phyloP scores from a whole-genome alignment of 2,329 filamentous ascomycete genomes.

The Claviceps arundinis region DNA sequence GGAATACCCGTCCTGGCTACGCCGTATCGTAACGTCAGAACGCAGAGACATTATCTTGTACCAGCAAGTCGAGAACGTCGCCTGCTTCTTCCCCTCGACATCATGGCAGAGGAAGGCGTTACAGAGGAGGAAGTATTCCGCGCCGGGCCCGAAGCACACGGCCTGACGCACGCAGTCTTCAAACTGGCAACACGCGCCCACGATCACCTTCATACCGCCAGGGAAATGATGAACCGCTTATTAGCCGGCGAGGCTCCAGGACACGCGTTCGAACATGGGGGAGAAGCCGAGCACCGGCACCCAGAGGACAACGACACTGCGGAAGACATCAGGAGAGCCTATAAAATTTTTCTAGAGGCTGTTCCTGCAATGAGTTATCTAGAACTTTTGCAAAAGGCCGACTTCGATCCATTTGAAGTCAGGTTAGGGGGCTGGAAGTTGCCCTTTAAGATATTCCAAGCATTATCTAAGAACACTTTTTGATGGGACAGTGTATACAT shows the following conservation, averaged over 20 bases:
- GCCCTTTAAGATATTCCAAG: conserved; percentile 59
- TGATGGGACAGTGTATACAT: conserved; percentile 14
- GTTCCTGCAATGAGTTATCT: conserved; percentile 70
- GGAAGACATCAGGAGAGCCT: conserved; percentile 43
- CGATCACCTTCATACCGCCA: conserved; percentile 86
- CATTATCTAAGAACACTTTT: conserved; percentile 34
- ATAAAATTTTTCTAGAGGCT: conserved; percentile 70
- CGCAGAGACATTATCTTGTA: conserved; percentile 25
- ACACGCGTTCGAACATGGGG: conserved; percentile 80
- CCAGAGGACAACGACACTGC: conserved; percentile 23
- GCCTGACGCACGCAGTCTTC: conserved; percentile 82
- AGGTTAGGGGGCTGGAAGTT: conserved; percentile 60
- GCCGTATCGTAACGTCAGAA: conserved; percentile 36
- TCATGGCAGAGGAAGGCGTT: conserved; percentile 72
- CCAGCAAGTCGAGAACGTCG: conserved; percentile 29
- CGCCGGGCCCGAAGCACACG: conserved; percentile 61
- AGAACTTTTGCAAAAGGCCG: conserved; percentile 57
- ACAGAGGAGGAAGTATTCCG: conserved; percentile 84
- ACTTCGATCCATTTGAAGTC: conserved; percentile 72
- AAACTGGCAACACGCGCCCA: conserved; percentile 84
- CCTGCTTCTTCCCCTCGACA: conserved; percentile 72
- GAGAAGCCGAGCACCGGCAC: conserved; percentile 55
- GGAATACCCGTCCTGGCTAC: conserved; percentile 83
- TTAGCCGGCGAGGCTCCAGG: conserved; percentile 60
- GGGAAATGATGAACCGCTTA: conserved; percentile 79